Evolutionary conservation across 192 early-diverging fungal species (phyloP).

Genomic region (Glomus cerebriforme): DNA sequence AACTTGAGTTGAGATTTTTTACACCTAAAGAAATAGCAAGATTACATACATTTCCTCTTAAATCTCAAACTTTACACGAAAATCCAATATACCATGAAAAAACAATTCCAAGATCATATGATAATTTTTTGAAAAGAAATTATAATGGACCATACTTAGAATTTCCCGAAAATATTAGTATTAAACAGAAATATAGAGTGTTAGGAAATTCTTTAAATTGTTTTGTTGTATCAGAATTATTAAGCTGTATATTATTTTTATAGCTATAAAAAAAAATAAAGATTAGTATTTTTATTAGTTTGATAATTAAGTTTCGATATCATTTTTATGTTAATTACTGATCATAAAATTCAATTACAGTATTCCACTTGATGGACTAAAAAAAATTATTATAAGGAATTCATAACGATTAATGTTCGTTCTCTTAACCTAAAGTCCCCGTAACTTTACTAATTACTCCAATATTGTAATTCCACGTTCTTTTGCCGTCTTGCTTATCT

Average conservation of each 20-base stretch:
- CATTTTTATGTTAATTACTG: too few species aligned
- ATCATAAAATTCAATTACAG: too few species aligned
- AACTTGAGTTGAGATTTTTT: conserved; percentile 78
- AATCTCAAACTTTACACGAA: conserved; percentile 11
- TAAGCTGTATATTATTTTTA: conserved; percentile 65
- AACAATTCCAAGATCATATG: conserved; percentile 50
- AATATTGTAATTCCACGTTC: too few species aligned
- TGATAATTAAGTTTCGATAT: too few species aligned
- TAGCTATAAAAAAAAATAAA: too few species aligned
- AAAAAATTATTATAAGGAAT: too few species aligned
- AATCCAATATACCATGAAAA: conserved; percentile 25
- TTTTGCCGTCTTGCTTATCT: too few species aligned
- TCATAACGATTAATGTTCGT: too few species aligned
- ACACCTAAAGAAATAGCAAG: conserved; percentile 79
- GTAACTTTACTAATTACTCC: too few species aligned
- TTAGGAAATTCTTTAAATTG: conserved; percentile 90
- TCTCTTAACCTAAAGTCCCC: too few species aligned
- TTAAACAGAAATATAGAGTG: conserved; percentile 71
- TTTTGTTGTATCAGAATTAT: conserved; percentile 76
- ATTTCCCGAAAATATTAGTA: conserved; percentile 67
- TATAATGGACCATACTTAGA: conserved; percentile 44
- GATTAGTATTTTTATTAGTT: too few species aligned
- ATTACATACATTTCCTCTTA: conserved; percentile 77
- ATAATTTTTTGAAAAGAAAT: conserved; percentile 42
- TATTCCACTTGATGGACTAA: too few species aligned